A percentile compares a stretch with the other conserved stretches of the same genome.
Evolutionary conservation across 768 basidiomycete species (phyloP).

Genomic region (Suillus bovinus): DNA sequence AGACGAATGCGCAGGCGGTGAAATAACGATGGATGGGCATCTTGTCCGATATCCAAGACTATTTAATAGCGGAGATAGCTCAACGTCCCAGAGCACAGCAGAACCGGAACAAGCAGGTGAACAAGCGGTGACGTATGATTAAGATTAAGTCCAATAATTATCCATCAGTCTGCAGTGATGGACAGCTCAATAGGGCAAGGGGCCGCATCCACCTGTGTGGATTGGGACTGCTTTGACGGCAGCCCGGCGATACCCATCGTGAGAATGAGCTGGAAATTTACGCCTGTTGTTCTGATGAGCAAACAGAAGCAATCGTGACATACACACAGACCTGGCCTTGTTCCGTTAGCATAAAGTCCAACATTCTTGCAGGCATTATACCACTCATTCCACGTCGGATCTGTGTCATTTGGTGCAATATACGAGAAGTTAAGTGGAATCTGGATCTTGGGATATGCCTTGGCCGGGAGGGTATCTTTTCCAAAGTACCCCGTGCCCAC

Average conservation of each 20-base stretch:
- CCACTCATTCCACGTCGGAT: conserved; percentile 82
- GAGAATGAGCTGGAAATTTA: conserved; percentile 66
- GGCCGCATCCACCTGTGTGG: conserved; percentile 59
- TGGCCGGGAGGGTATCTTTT: conserved; percentile 61
- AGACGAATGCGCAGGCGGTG: background rate
- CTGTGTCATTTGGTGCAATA: conserved; percentile 72
- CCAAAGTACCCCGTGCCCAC: conserved; percentile 71
- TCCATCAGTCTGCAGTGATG: conserved; percentile 45
- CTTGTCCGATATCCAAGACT: background rate
- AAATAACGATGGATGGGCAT: background rate
- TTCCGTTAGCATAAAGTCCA: conserved; percentile 46
- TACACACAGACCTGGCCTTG: conserved; percentile 56
- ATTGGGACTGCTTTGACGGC: conserved; percentile 47
- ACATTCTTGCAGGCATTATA: conserved; percentile 75
- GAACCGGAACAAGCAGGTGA: background rate
- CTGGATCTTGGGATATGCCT: conserved; percentile 59
- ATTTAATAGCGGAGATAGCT: conserved; percentile 6
- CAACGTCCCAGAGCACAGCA: conserved; percentile 3
- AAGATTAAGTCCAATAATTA: background rate
- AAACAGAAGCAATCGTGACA: background rate
- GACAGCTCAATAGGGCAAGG: conserved; percentile 72
- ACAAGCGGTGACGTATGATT: background rate
- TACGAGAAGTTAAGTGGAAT: conserved; percentile 88
- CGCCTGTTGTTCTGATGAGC: conserved; percentile 28
- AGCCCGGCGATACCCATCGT: conserved; percentile 74